These are phyloP conservation scores for Aspergillus conjunctus DNA, from an alignment of 495 filamentous ascomycete genomes.

Conservation along the genomic window DNA sequence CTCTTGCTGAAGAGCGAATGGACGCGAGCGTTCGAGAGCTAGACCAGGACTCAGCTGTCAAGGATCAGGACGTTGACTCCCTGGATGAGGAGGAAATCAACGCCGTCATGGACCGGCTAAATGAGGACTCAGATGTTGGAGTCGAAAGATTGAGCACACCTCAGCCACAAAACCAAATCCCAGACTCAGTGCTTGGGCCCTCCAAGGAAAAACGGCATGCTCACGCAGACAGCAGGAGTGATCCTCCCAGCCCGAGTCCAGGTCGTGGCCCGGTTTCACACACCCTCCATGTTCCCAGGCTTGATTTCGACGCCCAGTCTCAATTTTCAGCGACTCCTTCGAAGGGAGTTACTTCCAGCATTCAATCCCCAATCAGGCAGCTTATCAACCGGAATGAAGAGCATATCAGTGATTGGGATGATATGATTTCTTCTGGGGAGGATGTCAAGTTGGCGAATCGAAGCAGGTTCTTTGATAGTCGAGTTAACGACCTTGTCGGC, in stretches of 20 bases:
- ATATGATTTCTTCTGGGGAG: slow-evolving; percentile 77
- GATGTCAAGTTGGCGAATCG: slow-evolving; percentile 76
- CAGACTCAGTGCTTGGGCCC: slow-evolving; percentile 44
- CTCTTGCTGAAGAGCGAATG: too few species aligned
- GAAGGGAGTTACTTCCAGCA: slow-evolving; percentile 37
- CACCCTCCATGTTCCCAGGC: slow-evolving; percentile 47
- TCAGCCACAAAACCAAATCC: slow-evolving; percentile 41
- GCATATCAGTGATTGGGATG: slow-evolving; percentile 88
- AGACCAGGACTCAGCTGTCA: too few species aligned
- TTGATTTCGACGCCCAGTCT: slow-evolving; percentile 46
- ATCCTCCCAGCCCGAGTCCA: slow-evolving; percentile 77
- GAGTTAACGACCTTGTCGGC: slow-evolving; percentile 82
- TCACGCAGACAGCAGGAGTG: slow-evolving; percentile 61
- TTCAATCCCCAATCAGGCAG: slow-evolving; percentile 62
- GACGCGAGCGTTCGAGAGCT: too few species aligned
- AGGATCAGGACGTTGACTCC: slow-evolving; percentile 33
- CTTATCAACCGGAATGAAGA: slow-evolving; percentile 62
- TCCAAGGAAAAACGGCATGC: slow-evolving; percentile 60
- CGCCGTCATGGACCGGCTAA: slow-evolving; percentile 80
- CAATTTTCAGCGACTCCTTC: slow-evolving; percentile 45
- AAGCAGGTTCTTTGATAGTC: slow-evolving; percentile 80
- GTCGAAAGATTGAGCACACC: slow-evolving; percentile 62
- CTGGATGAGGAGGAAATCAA: slow-evolving; percentile 80
- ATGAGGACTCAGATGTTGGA: slow-evolving; percentile 70
- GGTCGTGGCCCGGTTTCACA: slow-evolving; percentile 55